These are phyloP conservation scores for Aspergillus oerlinghausenensis DNA, from an alignment of 2,329 filamentous ascomycete species.

Conservation along the genomic window DNA sequence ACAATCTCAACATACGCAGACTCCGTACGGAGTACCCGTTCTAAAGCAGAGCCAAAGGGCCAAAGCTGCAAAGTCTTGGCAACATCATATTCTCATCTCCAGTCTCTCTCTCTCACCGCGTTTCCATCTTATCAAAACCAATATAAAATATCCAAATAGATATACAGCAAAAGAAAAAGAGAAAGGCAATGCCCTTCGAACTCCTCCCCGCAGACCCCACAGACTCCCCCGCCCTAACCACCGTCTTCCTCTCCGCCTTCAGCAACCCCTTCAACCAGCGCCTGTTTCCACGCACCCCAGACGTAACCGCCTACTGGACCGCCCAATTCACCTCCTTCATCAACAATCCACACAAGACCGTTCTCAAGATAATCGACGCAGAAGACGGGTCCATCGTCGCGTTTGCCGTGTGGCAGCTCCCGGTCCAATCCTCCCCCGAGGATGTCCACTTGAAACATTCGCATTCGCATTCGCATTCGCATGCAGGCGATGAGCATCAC, in stretches of 20 bases:
- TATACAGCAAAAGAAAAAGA: background rate
- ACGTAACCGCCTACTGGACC: slow-evolving; percentile 18
- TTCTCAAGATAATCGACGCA: slow-evolving; percentile 11
- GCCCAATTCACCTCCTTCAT: slow-evolving; percentile 3
- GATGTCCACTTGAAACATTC: background rate
- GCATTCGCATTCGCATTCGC: background rate
- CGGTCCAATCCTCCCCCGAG: background rate
- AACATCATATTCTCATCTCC: background rate
- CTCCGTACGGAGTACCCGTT: background rate
- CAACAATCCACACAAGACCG: slow-evolving; percentile 6
- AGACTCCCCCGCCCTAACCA: slow-evolving; percentile 15
- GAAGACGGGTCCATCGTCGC: slow-evolving; percentile 12
- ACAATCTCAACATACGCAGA: background rate
- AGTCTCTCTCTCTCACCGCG: background rate
- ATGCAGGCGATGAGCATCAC: background rate
- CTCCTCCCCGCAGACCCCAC: slow-evolving; percentile 8
- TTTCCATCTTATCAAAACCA: background rate
- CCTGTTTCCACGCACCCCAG: slow-evolving; percentile 22
- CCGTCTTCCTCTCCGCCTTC: slow-evolving; percentile 23
- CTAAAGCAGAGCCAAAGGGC: background rate
- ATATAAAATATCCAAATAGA: background rate
- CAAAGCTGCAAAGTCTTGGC: background rate
- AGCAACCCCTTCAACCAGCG: slow-evolving; percentile 14
- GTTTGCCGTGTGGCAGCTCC: slow-evolving; percentile 24
- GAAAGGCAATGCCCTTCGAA: slow-evolving; percentile 14